Evolutionary conservation across 2,329 filamentous ascomycete genomes (phyloP).

Genomic region (Moelleriella libera): DNA sequence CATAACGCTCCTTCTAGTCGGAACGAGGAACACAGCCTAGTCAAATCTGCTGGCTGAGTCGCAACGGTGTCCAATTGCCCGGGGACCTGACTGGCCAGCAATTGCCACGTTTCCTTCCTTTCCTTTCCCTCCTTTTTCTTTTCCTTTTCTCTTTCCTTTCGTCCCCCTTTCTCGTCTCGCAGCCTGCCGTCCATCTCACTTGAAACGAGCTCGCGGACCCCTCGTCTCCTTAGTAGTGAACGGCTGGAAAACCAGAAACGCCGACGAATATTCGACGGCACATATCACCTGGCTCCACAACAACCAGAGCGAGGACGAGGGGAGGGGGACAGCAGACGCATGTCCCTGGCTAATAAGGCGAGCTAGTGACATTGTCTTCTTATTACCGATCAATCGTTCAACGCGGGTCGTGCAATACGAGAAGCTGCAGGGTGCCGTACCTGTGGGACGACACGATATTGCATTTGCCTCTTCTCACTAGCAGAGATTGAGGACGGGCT

Average conservation of each 20-base stretch:
- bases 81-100: too few species aligned
- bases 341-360: background rate
- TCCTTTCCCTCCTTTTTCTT: background rate
- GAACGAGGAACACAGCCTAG: too few species aligned
- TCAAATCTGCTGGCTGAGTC: too few species aligned
- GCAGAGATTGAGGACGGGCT: too few species aligned
- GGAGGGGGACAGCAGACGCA: background rate
- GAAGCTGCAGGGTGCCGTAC: too few species aligned
- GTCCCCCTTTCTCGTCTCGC: background rate
- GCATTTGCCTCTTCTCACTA: too few species aligned
- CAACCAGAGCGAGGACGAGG: background rate
- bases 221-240: background rate
- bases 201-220: background rate
- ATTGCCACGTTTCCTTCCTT: too few species aligned
- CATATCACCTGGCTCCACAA: background rate
- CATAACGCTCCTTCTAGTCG: too few species aligned
- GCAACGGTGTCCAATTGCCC: too few species aligned
- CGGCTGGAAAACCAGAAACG: background rate
- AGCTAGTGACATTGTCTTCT: background rate
- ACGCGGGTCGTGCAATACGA: too few species aligned
- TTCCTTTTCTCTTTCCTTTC: background rate
- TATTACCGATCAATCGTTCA: too few species aligned
- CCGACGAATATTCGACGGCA: background rate
- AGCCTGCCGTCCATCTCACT: background rate
- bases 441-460: too few species aligned